Evolutionary conservation across 768 basidiomycete species (phyloP), one percentile per base, ranked within the genome.

Genomic region (Agaricus subrufescens): DNA sequence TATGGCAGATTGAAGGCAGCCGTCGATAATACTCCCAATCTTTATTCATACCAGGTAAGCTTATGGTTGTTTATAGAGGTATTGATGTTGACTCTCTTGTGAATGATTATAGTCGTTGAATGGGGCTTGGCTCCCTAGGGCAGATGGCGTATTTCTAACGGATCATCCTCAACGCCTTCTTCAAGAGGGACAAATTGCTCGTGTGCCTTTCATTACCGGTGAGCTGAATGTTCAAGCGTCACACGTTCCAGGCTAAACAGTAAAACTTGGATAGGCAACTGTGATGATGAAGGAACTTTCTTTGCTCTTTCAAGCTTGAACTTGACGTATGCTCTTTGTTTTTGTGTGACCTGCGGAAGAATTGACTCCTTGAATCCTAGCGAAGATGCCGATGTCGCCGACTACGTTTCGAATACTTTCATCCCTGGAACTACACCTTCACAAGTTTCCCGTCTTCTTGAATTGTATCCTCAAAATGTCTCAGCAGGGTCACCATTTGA

Each of bases 211-310:
- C 57, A 68, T 84, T 7, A 75, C 61, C 25, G 58, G 56, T 55
- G 30, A 23, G 25, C 44, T 25, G 54, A 15, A 23, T 25, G 46
- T 42, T 26, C 23, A 31, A 31, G 31, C 27, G 26, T 8, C n/a
- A 50, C 5, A 3, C 52, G 29, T 52, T 38, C 15, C 30, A 43
- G 29, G 3, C 38, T 10, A 31, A 4, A 31, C 31, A 5, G 31
- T 34, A n/a, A 48, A 14, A 15, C 26, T 2, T 42, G 40, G 34
- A 14, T 23, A 31, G 78, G 78, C 26, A 72, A 81, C 60, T 73
- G 72, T 58, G 79, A 83, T 46, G 83, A 83, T 52, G 83, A 84
- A 63, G 82, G 81, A 23, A 79, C 80, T 0, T 14, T 76, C 0
- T 80, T 80, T 60, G 70, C 77, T 5, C 59, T 79, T 23, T 66